Evolutionary conservation across 2,329 filamentous ascomycete species (phyloP).

Genomic region (Raffaelea arxii): DNA sequence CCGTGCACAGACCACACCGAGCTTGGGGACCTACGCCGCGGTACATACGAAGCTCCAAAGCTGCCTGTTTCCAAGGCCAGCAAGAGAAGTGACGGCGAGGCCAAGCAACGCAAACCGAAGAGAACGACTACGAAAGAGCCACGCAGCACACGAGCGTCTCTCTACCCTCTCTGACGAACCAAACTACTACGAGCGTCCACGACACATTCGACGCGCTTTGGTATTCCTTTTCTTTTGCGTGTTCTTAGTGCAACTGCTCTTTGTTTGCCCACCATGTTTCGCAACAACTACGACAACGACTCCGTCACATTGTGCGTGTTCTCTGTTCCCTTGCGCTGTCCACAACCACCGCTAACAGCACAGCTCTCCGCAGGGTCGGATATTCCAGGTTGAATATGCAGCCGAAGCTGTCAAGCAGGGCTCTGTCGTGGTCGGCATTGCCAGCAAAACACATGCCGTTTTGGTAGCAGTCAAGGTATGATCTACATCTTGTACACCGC

Average conservation of each 20-base stretch:
- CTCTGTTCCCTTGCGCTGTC: conserved; percentile 20
- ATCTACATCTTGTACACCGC: too few relatives aligned
- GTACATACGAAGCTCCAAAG: too few relatives aligned
- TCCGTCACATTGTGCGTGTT: conserved; percentile 88
- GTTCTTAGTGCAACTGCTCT: neutral
- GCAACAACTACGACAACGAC: conserved; percentile 99
- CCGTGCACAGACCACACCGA: too few relatives aligned
- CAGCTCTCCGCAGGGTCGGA: conserved; percentile 96
- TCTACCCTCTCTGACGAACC: too few relatives aligned
- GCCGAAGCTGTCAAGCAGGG: conserved; percentile 98
- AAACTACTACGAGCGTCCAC: neutral
- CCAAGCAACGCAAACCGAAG: too few relatives aligned
- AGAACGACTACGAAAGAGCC: too few relatives aligned
- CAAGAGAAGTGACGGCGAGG: too few relatives aligned
- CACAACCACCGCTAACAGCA: conserved; percentile 11
- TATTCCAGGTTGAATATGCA: conserved; percentile 99
- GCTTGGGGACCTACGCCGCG: too few relatives aligned
- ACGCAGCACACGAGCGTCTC: too few relatives aligned
- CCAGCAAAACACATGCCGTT: conserved; percentile 96
- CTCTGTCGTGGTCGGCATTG: conserved; percentile 92
- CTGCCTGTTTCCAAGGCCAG: too few relatives aligned
- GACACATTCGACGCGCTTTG: neutral
- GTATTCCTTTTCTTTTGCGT: neutral
- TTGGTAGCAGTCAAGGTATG: conserved; percentile 90
- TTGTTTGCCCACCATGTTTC: conserved; percentile 74